Conservation (phyloP, 805 yeast species). For the Debaryomyces tyrocola region DNA sequence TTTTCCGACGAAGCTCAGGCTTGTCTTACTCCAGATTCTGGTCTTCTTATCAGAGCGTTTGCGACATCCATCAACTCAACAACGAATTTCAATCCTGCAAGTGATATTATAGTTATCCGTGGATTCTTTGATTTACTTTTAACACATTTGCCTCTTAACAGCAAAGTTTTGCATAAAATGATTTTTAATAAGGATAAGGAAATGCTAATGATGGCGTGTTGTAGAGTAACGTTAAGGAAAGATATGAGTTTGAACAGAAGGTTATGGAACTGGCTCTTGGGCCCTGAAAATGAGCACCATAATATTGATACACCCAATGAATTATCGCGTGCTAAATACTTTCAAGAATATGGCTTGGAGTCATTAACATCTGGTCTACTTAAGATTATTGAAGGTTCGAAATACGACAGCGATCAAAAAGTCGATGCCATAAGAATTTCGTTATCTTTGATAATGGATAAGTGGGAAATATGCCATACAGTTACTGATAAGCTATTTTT, state of each 20-base stretch:
- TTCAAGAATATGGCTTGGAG: constrained; percentile 54
- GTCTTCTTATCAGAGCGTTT: constrained; percentile 73
- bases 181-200: constrained; percentile 55
- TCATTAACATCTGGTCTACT: constrained; percentile 55
- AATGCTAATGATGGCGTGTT: constrained; percentile 59
- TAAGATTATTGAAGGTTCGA: constrained; percentile 38
- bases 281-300: constrained; percentile 54
- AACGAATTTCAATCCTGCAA: constrained; percentile 31
- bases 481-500: constrained; percentile 69
- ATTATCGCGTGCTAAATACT: constrained; percentile 52
- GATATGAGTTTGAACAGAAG: constrained; percentile 96
- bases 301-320: constrained; percentile 5
- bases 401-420: constrained; percentile 24
- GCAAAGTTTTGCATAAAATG: constrained; percentile 51
- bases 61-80: constrained; percentile 57
- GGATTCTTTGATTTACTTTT: constrained; percentile 84
- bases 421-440: constrained; percentile 63
- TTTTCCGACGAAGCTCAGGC: constrained; percentile 55
- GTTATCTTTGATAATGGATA: constrained; percentile 71
- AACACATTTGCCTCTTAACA: constrained; percentile 63
- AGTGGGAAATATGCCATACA: constrained; percentile 88
- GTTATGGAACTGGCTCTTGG: constrained; percentile 89
- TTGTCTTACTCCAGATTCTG: constrained; percentile 75
- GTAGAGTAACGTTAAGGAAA: constrained; percentile 67
- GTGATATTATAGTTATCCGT: constrained; percentile 71